Evolutionary conservation across 2,329 filamentous ascomycete genomes (phyloP), one percentile per base, ranked within the genome.

Genomic region (Neophaeococcomyces mojaviensis): DNA sequence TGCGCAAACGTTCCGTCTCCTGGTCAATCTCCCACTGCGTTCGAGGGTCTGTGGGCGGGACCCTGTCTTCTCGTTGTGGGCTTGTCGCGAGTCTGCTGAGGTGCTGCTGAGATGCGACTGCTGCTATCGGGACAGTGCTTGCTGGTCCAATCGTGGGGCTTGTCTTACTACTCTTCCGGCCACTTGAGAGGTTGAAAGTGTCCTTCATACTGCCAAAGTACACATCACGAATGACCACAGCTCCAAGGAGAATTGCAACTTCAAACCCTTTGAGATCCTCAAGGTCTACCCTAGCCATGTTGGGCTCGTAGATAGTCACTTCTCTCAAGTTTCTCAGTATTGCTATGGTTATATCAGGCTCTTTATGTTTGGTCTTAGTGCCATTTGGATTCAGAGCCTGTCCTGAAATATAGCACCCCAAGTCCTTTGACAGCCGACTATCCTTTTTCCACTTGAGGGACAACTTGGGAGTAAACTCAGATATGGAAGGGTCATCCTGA

Each of bases 211-310:
- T 76, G 48, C 75, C 68, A 56, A 80, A 81, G 62, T 74, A 82
- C 4, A 82, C 65, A 55, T 82, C 79, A 19, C 76, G 70, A 48
- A 83, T 81, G 10, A 78, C 76, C 2, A 77, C 69, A 0, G 77
- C 78, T 13, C 76, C 69, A 0, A 83, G 67, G 22, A 82, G 59
- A 18, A 97, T 66, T 1, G 89, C 82, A 1, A 97, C 78, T 62
- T 98, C 92, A 3, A 97, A 70, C 0, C 92, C 92, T 64, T 96
- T 97, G 47, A 84, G 81, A 65, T 98, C 92, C 64, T 98, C 88
- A 51, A 97, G 81, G 35, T 97, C 89, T 9, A 97, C 84, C 5
- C 92, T 77, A 50, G 84, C 82, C 60, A 97, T 73, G 61, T 97
- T 97, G 4, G 90, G 86, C 65, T 98, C 86, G 69, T 97, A 96